Evolutionary conservation across 164 flowering plant species (phyloP).

Genomic region (Buxus sempervirens): DNA sequence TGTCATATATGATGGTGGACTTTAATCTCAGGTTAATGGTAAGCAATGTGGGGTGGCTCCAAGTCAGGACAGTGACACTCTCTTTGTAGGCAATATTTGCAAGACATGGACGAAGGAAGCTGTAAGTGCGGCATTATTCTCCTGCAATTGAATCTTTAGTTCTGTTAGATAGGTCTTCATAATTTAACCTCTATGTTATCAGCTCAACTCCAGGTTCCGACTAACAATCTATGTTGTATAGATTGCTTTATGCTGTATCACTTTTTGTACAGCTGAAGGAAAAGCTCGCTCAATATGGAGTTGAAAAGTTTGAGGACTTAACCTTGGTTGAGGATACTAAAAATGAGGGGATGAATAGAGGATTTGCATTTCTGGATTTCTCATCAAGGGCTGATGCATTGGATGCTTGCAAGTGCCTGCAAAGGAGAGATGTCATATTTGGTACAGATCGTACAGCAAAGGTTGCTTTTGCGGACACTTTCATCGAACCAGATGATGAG

Average conservation of each 20-base stretch:
- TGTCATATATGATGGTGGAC: not conserved
- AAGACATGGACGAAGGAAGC: conserved; percentile 28
- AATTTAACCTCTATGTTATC: not conserved
- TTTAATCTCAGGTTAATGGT: conserved; percentile 22
- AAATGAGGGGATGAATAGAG: conserved; percentile 32
- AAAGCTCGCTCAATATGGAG: conserved; percentile 25
- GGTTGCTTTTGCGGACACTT: conserved; percentile 35
- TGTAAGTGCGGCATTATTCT: conserved; percentile 13
- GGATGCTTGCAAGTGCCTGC: conserved; percentile 33
- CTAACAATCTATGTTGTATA: not conserved
- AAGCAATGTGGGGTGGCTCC: conserved; percentile 31
- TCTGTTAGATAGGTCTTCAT: not conserved
- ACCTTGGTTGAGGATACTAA: conserved; percentile 33
- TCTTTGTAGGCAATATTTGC: conserved; percentile 31
- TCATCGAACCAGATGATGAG: conserved; percentile 34
- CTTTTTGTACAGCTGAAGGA: conserved; percentile 23
- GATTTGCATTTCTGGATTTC: conserved; percentile 36
- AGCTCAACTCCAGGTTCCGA: not conserved
- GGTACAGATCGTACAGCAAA: conserved; percentile 29
- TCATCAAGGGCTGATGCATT: conserved; percentile 27
- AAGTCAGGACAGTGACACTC: conserved; percentile 28
- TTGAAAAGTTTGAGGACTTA: conserved; percentile 26
- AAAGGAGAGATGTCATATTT: conserved; percentile 28
- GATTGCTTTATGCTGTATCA: conserved; percentile 4
- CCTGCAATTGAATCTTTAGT: conserved; percentile 1